These are phyloP conservation scores for Hygrophila difformis DNA, from an alignment of 257 asterid species.

Conservation along the genomic window DNA sequence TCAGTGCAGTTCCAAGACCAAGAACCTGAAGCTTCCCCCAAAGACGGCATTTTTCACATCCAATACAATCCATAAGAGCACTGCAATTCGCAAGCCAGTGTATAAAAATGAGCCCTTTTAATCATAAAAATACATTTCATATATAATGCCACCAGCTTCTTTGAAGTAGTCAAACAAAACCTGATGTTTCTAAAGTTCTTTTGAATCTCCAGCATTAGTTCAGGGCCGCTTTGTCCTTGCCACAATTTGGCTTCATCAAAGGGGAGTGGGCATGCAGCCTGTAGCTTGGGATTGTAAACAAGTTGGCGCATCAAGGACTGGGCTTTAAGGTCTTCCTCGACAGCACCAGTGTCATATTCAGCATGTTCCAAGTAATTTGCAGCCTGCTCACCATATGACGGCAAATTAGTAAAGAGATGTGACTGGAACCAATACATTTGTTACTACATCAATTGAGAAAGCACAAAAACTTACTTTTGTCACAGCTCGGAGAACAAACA, in stretches of 20 bases:
- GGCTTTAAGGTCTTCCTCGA: conserved; percentile 73
- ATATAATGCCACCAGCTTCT: no score
- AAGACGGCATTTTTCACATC: conserved; percentile 93
- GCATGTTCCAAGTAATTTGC: conserved; percentile 88
- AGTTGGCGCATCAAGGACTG: conserved; percentile 69
- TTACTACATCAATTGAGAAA: conserved; percentile 1
- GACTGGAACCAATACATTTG: conserved; percentile 7
- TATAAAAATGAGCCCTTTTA: no score
- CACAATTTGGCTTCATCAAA: conserved; percentile 94
- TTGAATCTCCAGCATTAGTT: conserved; percentile 75
- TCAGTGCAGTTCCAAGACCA: conserved; percentile 95
- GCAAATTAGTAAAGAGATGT: conserved; percentile 2
- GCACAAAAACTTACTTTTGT: conserved; percentile 52
- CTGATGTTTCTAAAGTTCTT: conserved; percentile 87
- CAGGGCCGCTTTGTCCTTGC: conserved; percentile 96
- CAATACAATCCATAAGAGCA: conserved; percentile 91
- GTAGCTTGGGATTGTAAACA: conserved; percentile 73
- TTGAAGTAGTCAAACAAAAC: no score
- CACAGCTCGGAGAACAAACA: conserved; percentile 94
- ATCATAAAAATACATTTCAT: conserved; percentile 1
- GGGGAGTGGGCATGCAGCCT: conserved; percentile 82
- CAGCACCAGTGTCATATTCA: conserved; percentile 68
- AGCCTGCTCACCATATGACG: conserved; percentile 40
- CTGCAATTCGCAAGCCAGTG: no score
- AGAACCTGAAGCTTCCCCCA: conserved; percentile 97